phyloP scores from a whole-genome alignment of 208 protist genomes.

The Wallacemonas rigidus region DNA sequence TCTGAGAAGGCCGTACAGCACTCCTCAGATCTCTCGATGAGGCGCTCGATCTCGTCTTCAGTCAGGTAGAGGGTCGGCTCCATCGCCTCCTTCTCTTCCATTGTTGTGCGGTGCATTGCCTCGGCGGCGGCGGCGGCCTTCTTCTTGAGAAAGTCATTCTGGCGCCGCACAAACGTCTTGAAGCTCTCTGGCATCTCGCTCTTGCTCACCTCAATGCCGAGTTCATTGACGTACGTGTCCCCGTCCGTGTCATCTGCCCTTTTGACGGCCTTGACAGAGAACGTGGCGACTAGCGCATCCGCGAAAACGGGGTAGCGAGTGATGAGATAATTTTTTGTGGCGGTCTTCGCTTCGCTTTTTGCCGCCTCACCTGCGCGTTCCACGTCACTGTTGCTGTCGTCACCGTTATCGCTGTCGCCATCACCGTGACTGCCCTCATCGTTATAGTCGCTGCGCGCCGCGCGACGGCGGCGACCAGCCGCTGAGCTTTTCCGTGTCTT shows the following conservation, averaged over 20 bases:
- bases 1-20: conserved; percentile 62
- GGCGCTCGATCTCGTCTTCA: conserved; percentile 69
- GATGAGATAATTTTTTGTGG: conserved; percentile 23
- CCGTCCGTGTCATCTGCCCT: conserved; percentile 25
- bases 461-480: neutral
- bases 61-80: conserved; percentile 79
- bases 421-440: neutral
- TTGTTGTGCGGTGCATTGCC: conserved; percentile 53
- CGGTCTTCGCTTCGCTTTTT: neutral
- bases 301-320: conserved; percentile 35
- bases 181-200: conserved; percentile 77
- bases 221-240: conserved; percentile 51
- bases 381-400: conserved; percentile 11
- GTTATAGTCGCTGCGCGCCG: neutral
- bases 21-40: conserved; percentile 63
- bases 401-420: neutral
- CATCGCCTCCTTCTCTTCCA: conserved; percentile 81
- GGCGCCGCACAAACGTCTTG: conserved; percentile 79
- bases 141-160: conserved; percentile 88
- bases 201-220: conserved; percentile 63
- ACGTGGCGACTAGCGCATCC: conserved; percentile 73
- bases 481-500: conserved; percentile 17
- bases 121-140: conserved; percentile 46
- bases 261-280: conserved; percentile 37
- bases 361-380: neutral